These are phyloP conservation scores for Babesia sp. DNA, from an alignment of 169 alveolate species.

Conservation along the genomic window DNA sequence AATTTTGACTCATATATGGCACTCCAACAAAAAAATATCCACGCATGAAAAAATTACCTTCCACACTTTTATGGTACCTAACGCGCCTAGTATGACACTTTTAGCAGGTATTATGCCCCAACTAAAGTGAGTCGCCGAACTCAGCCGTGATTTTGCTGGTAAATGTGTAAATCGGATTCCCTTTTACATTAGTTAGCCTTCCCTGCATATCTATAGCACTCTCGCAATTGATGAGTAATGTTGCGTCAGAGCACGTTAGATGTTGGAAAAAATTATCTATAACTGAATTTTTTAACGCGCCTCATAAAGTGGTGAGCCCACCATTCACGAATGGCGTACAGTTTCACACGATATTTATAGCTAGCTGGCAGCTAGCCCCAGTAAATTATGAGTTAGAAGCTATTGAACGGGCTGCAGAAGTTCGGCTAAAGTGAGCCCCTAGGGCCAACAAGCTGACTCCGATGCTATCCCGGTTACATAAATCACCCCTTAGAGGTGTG, in stretches of 20 bases:
- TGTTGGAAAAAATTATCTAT: not conserved
- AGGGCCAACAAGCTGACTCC: constrained; percentile 1
- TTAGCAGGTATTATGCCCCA: not conserved
- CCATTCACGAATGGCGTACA: not conserved
- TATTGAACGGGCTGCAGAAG: not conserved
- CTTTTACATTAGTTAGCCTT: not conserved
- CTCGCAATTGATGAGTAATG: not conserved
- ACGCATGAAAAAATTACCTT: too few species aligned
- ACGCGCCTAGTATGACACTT: not conserved
- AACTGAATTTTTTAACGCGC: not conserved
- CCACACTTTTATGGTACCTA: not conserved
- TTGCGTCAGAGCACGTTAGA: not conserved
- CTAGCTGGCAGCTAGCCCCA: constrained; percentile 26
- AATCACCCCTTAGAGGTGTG: not conserved
- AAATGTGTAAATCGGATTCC: not conserved
- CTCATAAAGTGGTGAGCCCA: constrained; percentile 40
- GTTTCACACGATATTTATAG: not conserved
- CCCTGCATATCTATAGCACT: not conserved
- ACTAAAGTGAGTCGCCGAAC: not conserved
- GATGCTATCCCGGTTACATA: constrained; percentile 5
- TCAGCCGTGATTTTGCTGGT: not conserved
- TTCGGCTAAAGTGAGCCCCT: not conserved
- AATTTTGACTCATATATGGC: too few species aligned
- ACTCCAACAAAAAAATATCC: too few species aligned
- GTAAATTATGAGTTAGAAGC: not conserved